Percentiles rank a stretch among this genome's conserved stretches.
These are phyloP conservation scores for Taiwanofungus camphoratus DNA, from an alignment of 1,284 basidiomycete genomes.

Conservation along the genomic window DNA sequence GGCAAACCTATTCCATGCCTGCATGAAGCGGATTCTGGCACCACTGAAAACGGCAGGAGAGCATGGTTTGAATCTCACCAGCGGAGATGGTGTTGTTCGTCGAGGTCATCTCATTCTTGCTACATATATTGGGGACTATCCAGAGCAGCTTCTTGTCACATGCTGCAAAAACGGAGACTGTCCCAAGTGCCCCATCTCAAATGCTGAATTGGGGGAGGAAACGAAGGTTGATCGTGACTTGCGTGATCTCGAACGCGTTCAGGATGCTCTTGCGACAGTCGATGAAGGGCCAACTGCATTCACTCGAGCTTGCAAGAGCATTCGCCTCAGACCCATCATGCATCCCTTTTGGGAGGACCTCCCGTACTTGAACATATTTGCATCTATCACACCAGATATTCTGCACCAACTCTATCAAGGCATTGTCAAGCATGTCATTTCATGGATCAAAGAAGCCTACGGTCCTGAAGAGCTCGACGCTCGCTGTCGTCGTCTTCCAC, in stretches of 20 bases:
- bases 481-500: constrained; percentile 25
- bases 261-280: constrained; percentile 6
- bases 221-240: too few relatives aligned
- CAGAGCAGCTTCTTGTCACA: constrained; percentile 24
- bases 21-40: constrained; percentile 15
- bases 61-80: constrained; percentile 16
- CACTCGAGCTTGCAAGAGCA: not conserved
- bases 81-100: constrained; percentile 22
- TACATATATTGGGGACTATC: constrained; percentile 12
- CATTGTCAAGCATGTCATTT: constrained; percentile 31
- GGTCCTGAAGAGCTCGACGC: constrained; percentile 31
- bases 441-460: constrained; percentile 21
- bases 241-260: constrained; percentile 1
- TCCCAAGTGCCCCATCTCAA: constrained; percentile 9
- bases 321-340: constrained; percentile 8
- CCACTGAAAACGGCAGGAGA: constrained; percentile 13
- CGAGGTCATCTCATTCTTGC: constrained; percentile 24
- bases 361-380: constrained; percentile 29
- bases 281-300: not conserved
- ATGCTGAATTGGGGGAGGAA: constrained; percentile 1
- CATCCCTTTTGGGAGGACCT: constrained; percentile 34
- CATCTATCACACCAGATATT: constrained; percentile 29
- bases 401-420: constrained; percentile 18
- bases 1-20: constrained; percentile 20
- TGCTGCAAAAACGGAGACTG: constrained; percentile 16